Percentiles rank a stretch among this genome's conserved stretches.
Conservation (phyloP, 2,329 filamentous ascomycete genomes). For the Didymella sp. region DNA sequence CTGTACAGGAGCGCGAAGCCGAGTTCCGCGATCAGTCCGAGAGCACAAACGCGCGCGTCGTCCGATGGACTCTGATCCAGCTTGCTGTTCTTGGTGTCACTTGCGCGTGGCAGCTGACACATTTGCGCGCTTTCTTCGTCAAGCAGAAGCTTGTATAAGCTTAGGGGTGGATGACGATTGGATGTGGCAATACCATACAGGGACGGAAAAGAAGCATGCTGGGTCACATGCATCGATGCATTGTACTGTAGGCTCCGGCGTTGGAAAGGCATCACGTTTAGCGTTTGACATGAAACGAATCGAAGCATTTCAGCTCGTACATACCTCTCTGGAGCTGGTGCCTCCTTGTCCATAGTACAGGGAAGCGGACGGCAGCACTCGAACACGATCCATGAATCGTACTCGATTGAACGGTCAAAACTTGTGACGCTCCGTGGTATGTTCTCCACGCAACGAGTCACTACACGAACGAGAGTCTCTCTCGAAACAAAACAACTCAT, state of each 20-base stretch:
- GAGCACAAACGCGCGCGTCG: conserved; percentile 85
- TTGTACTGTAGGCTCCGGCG: conserved; percentile 28
- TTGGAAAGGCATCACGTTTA: conserved; percentile 23
- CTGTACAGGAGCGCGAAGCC: conserved; percentile 83
- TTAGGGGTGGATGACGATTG: neutral
- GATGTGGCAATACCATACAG: conserved; percentile 14
- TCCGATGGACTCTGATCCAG: conserved; percentile 94
- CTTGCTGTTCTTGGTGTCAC: conserved; percentile 82
- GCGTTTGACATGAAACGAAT: conserved; percentile 18
- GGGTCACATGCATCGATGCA: conserved; percentile 14
- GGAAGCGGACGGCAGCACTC: neutral
- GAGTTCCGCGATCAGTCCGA: conserved; percentile 99
- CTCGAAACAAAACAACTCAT: too few species aligned
- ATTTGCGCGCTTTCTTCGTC: conserved; percentile 97
- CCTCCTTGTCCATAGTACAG: too few species aligned
- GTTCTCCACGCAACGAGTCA: too few species aligned
- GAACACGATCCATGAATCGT: neutral
- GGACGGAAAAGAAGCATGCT: conserved; percentile 20
- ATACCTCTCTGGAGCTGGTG: too few species aligned
- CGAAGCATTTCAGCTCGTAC: conserved; percentile 7
- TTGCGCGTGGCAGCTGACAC: conserved; percentile 96
- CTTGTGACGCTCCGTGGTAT: too few species aligned
- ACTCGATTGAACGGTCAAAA: neutral
- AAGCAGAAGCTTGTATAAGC: conserved; percentile 96
- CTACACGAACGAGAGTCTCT: too few species aligned